phyloP scores from a whole-genome alignment of 768 basidiomycete species.

The Termitomyces sp. region DNA sequence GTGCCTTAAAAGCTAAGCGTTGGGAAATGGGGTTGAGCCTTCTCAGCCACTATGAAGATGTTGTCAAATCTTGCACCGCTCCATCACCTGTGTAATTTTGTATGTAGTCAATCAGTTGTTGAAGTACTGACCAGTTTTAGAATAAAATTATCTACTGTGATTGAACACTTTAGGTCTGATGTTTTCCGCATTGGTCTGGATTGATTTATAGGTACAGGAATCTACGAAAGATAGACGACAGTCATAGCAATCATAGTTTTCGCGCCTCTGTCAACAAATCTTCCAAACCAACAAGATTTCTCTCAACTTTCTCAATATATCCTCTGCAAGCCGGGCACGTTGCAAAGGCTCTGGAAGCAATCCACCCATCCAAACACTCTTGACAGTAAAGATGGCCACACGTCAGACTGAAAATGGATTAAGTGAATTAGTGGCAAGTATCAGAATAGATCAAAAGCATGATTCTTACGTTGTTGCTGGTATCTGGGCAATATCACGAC shows the following conservation, averaged over 20 bases:
- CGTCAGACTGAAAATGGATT: neutral
- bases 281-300: neutral
- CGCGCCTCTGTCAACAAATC: neutral
- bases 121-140: too few species aligned
- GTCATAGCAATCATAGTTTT: neutral
- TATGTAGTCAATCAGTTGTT: too few species aligned
- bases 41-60: neutral
- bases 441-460: neutral
- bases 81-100: too few species aligned
- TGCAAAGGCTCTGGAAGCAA: neutral
- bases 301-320: neutral
- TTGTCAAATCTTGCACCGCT: neutral
- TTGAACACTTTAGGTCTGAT: too few species aligned
- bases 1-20: neutral
- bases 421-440: neutral
- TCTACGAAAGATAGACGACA: too few species aligned
- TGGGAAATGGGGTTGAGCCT: neutral
- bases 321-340: neutral
- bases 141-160: too few species aligned
- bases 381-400: neutral
- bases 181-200: too few species aligned
- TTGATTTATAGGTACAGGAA: too few species aligned
- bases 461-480: neutral
- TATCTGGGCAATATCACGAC: neutral
- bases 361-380: neutral